Evolutionary conservation across 2,329 filamentous ascomycete genomes (phyloP), one percentile per base, ranked within the genome.

Genomic region (Aaosphaeria pasadenensis): DNA sequence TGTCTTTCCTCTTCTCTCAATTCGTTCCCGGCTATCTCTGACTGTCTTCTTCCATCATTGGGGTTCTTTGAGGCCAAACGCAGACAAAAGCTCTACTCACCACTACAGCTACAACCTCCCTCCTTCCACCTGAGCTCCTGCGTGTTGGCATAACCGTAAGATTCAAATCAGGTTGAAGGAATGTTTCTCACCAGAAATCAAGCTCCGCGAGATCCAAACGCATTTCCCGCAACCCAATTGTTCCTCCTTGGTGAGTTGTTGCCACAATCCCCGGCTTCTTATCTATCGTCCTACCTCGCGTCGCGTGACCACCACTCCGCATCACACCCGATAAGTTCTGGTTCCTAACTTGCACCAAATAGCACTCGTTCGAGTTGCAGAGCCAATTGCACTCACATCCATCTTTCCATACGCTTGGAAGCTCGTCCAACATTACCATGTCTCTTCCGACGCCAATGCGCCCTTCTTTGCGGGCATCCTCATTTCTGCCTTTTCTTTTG

Each of bases 321-420:
- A 24, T 49, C 33, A 51, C 52, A 55, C 35, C 56, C 50, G 5
- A 4, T 13, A 30, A 62, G n/a, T 36, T 9, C n/a, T 36, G 9
- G n/a, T 36, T 36, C 33, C 9, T n/a, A 9, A 36, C 7, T 36
- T n/a, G 7, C n/a, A n/a, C 33, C 33, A 36, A 24, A 24, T n/a
- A 95, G 91, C 91, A 63, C 89, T 96, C 74, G 91, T 95, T 62
- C 88, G 91, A 61, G 82, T 96, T 53, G 89, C 91, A 43, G 91
- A 96, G 72, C 91, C 91, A 17, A 92, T 96, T 62, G 91, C 91
- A 43, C 81, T 96, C 58, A 96, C 91, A 3, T 95, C 89, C 65
- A 95, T 96, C 73, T 95, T 95, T 57, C 91, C 91, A 11, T 96
- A 96, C 50, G 70, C 70, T 17, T 72, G 70, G 65, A 71, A 69